Base-by-base conservation (phyloP, 371 early-diverging fungal genomes). In the Coemansia sp. region DNA sequence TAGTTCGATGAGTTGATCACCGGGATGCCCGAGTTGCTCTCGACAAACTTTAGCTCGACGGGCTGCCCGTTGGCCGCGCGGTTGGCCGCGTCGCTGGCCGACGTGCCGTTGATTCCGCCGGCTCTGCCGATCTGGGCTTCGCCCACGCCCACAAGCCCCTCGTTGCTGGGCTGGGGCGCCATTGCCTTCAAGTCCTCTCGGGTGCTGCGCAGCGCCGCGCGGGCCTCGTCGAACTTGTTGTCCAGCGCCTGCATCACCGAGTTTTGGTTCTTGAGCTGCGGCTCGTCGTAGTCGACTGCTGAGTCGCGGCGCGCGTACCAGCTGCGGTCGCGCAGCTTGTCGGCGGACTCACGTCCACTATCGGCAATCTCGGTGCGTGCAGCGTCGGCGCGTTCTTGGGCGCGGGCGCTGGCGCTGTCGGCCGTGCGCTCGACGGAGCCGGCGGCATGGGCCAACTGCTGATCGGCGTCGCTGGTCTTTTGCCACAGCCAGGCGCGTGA, bases 161-260 rank as follows among this genome's bases (percentile, higher is more conserved):
- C 64, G 61, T 33, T 55, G 33, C 54, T 60, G 1, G 72, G 59
- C 26, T 42, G 59, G n/a, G 49, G 56, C 43, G 72, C 72, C 67
- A 64, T 61, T 20, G 38, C 45, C 26, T 52, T 55, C 20, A 72
- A 57, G 20, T 72, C 72, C 3, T 52, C 43, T 38, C 63, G 53
- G 5, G 72, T 61, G 20, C 11, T 20, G 7, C 55, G 64, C 39
- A 72, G 67, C 9, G 56, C 54, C 2, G 57, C 31, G 12, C 72
- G 58, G 3, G 72, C 72, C 50, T 72, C 72, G 55, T 63, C 67
- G 50, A 72, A 67, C 64, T 61, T 63, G 39, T 41, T 42, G 55
- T 72, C 72, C 51, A 72, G 64, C 47, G 61, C 59, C 9, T 61
- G 55, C 49, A 68, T 40, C n/a, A 72, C 64, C 20, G 68, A 47